Base-by-base conservation (phyloP, 164 flowering plant species). In the Kingdonia uniflora region DNA sequence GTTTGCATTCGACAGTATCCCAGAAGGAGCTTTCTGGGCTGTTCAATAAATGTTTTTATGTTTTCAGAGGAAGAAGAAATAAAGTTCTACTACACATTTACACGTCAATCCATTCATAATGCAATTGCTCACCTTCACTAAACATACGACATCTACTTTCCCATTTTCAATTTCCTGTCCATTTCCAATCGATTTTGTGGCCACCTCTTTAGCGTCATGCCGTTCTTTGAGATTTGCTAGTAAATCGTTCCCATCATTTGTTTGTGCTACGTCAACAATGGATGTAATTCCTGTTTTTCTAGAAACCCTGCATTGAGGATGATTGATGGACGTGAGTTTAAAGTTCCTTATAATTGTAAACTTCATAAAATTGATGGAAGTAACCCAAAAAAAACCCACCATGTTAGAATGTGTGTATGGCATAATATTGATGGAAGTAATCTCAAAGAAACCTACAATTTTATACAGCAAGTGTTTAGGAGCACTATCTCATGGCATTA, bases 281-380 rank as follows among this genome's bases (percentile, higher is more conserved):
- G 52, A 49, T 47, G 48, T 65, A 56, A 62, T 74, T 25, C 63
- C 70, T 37, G 57, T 43, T 54, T 65, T 69, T 48, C 49, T 50
- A 40, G 54, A 59, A 47, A 47, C 54, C 69, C 81, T 80, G 68
- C 52, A 68, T 55, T 37, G 37, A 42, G 37, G 44, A 8, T 37
- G 22, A 29, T 29, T 29, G 35, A 29, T 29, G 35, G 8, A 29
- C n/a, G 35, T 29, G 8, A 29, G 35, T 8, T 29, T 3, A 4
- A 29, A 29, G 35, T 29, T 29, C 35, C 8, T 29, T 8, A 29
- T 29, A 29, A 8, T 29, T 29, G 35, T 29, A 8, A 29, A 29
- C 8, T 3, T 29, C 35, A 29, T 29, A 8, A 29, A 3, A 29
- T 29, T 3, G 35, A 29, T 29, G 35, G 35, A 29, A 29, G 35